Conservation (phyloP, 2,329 filamentous ascomycete species). For the Fusarium concolor region DNA sequence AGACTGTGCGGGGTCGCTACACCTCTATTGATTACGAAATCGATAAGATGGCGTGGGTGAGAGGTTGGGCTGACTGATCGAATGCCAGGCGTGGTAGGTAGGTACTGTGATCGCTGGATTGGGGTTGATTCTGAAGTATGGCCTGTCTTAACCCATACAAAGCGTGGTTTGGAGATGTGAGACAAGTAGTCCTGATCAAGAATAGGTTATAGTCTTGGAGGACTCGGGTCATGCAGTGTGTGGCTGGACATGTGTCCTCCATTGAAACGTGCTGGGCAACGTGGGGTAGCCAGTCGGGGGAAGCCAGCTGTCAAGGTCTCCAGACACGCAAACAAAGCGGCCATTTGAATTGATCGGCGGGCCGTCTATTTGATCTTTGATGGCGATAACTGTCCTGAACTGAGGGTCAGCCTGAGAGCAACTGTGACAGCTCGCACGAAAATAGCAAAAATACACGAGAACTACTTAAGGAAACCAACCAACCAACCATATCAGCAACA, state of each 20-base stretch:
- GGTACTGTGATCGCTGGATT: constrained; percentile 3
- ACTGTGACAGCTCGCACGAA: constrained; percentile 23
- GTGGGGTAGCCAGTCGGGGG: constrained; percentile 47
- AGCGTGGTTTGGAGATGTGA: constrained; percentile 27
- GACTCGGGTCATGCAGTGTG: constrained; percentile 43
- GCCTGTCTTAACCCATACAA: constrained; percentile 31
- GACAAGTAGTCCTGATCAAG: constrained; percentile 39
- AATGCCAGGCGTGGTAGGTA: constrained; percentile 16
- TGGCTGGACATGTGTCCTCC: constrained; percentile 54
- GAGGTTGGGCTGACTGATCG: constrained; percentile 30
- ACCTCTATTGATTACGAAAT: constrained; percentile 23
- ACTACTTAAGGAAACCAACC: neutral
- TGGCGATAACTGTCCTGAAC: constrained; percentile 26
- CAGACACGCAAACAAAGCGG: constrained; percentile 36
- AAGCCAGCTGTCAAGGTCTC: constrained; percentile 49
- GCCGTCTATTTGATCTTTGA: constrained; percentile 31
- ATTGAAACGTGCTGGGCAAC: constrained; percentile 51
- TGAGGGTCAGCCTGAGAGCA: constrained; percentile 36
- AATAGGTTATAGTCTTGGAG: constrained; percentile 34
- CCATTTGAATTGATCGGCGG: constrained; percentile 31
- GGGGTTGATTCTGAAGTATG: constrained; percentile 10
- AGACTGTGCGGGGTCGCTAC: constrained; percentile 19
- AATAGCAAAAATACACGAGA: constrained; percentile 18
- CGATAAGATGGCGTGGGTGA: constrained; percentile 1
- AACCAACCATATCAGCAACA: constrained; percentile 17